Evolutionary conservation across 768 basidiomycete genomes (phyloP), one percentile per base, ranked within the genome.

Genomic region (Sporobolomyces pararoseus): DNA sequence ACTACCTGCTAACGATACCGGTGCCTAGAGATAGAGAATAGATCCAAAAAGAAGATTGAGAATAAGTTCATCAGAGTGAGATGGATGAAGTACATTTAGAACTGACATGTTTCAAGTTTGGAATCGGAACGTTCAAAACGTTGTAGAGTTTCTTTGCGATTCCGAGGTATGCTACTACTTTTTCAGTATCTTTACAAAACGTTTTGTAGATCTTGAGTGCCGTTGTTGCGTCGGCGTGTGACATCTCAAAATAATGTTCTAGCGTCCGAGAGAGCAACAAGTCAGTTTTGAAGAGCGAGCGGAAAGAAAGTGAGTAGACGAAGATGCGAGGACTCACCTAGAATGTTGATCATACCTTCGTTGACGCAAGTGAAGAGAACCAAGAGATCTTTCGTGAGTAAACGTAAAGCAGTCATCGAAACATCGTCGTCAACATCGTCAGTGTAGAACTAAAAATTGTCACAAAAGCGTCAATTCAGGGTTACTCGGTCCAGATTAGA

Each of bases 241-340:
- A 91, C 96, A 98, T 98, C 78, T 96, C 58, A 76, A 98, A 97
- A 80, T 96, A 99, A 80, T 95, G 89, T 77, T 97, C 93, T 84
- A 68, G 17, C 27, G n/a, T n/a, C n/a, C 7, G 55, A 7, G 37
- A 42, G 10, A 25, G 6, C 51, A 35, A 27, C 62, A 7, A 55
- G n/a, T 51, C 37, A 46, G 58, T 35, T 57, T 57, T 39, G 34
- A 5, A 37, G 37, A 27, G n/a, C n/a, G 42, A 25, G 16, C n/a
- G 34, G 34, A 37, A 9, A 16, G 34, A 31, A 12, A 32, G 29
- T n/a, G 49, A 39, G 29, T 12, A 47, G 7, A 17, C n/a, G 57
- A 9, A 42, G 17, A 9, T 42, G 39, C n/a, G 23, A 0, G 27
- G n/a, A 35, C 21, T 37, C 46, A 83, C 83, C 83, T 7, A 84